phyloP scores from a whole-genome alignment of 192 early-diverging fungal genomes.

The Dispira simplex region DNA sequence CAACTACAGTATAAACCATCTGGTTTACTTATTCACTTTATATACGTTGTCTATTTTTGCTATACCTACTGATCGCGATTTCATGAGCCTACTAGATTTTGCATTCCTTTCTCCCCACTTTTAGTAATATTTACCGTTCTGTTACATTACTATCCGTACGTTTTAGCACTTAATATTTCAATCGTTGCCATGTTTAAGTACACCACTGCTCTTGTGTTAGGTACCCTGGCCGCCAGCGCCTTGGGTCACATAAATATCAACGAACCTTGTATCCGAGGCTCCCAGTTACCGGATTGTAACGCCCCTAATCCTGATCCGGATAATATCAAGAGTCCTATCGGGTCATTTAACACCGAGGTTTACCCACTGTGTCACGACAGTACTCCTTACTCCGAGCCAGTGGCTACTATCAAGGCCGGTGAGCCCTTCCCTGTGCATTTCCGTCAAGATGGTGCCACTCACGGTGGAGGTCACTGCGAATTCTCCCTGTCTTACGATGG shows the following conservation, averaged over 20 bases:
- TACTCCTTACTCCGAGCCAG: conserved; percentile 8
- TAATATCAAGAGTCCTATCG: conserved; percentile 18
- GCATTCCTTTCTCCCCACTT: no score
- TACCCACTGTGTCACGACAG: conserved; percentile 16
- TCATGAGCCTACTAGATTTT: no score
- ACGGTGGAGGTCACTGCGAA: conserved; percentile 26
- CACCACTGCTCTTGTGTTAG: not conserved
- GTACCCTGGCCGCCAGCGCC: not conserved
- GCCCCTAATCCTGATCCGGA: not conserved
- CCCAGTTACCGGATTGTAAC: not conserved
- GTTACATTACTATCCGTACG: no score
- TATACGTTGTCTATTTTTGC: no score
- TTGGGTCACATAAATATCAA: not conserved
- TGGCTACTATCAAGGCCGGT: conserved; percentile 10
- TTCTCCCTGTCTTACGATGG: conserved; percentile 23
- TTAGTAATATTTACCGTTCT: no score
- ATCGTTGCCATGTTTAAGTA: no score
- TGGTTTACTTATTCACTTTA: no score
- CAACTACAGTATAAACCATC: no score
- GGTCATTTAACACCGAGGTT: not conserved
- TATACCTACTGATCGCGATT: no score
- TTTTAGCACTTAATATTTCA: no score
- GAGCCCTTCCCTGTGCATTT: conserved; percentile 6
- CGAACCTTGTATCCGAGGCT: conserved; percentile 4
- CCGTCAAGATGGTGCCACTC: conserved; percentile 7